These are phyloP conservation scores for Mollisiaceae sp. DNA, from an alignment of 2,329 filamentous ascomycete species.

Conservation along the genomic window DNA sequence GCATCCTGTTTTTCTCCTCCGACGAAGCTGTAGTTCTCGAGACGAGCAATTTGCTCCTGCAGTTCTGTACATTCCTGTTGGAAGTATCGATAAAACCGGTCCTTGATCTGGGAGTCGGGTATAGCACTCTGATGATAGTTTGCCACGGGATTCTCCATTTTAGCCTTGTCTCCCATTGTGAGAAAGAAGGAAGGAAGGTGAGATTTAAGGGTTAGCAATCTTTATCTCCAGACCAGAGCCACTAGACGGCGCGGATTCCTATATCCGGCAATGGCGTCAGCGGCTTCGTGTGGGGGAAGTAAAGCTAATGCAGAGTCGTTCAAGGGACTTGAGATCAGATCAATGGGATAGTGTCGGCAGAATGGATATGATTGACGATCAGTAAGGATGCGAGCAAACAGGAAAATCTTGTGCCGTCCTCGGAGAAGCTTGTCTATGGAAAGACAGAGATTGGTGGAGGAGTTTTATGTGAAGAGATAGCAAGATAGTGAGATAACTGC, in stretches of 20 bases:
- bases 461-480: neutral
- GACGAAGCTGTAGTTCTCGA: constrained; percentile 65
- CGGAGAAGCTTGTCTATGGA: neutral
- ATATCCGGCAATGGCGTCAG: constrained; percentile 16
- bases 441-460: neutral
- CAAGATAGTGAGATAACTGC: no score
- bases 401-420: neutral
- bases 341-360: constrained; percentile 9
- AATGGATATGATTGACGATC: constrained; percentile 4
- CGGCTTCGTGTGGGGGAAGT: constrained; percentile 9
- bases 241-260: neutral
- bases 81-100: constrained; percentile 86
- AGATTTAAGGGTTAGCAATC: neutral
- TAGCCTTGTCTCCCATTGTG: constrained; percentile 12
- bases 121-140: constrained; percentile 13
- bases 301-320: constrained; percentile 16
- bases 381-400: neutral
- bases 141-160: constrained; percentile 27
- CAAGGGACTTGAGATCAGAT: constrained; percentile 9
- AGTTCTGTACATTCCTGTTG: constrained; percentile 73
- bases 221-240: constrained; percentile 4
- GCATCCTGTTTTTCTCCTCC: constrained; percentile 81
- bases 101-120: constrained; percentile 59
- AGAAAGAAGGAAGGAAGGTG: neutral
- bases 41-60: constrained; percentile 74